Percentiles rank a stretch among this genome's conserved stretches.
Evolutionary conservation across 305 asterid genomes (phyloP).

Genomic region (Solanum chacoense): DNA sequence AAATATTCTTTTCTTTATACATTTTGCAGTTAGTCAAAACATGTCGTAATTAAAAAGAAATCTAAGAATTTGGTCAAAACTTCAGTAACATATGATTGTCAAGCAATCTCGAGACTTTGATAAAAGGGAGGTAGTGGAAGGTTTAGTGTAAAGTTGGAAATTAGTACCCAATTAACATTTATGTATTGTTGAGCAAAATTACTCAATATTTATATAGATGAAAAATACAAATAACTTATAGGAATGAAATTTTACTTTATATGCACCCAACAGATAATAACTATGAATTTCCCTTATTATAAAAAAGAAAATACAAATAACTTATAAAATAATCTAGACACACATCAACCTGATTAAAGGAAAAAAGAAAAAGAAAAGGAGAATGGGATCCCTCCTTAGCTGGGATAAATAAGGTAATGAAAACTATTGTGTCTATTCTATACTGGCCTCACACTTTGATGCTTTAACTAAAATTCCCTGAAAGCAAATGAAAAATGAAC

Average conservation of each 20-base stretch:
- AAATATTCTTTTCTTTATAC: not conserved
- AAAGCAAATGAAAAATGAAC: conserved; percentile 2
- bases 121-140: not conserved
- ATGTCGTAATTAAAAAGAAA: not conserved
- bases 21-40: no score
- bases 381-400: not conserved
- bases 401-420: not conserved
- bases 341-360: no score
- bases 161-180: not conserved
- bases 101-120: not conserved
- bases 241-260: no score
- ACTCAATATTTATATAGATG: not conserved
- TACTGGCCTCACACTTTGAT: not conserved
- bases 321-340: not conserved
- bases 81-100: not conserved
- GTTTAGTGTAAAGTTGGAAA: not conserved
- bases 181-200: not conserved
- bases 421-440: not conserved
- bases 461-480: not conserved
- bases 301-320: not conserved
- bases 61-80: not conserved
- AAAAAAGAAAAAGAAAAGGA: no score
- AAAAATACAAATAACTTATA: not conserved
- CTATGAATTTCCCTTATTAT: no score
- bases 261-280: no score